phyloP scores from a whole-genome alignment of 164 flowering plant genomes.

The Buxus sempervirens region DNA sequence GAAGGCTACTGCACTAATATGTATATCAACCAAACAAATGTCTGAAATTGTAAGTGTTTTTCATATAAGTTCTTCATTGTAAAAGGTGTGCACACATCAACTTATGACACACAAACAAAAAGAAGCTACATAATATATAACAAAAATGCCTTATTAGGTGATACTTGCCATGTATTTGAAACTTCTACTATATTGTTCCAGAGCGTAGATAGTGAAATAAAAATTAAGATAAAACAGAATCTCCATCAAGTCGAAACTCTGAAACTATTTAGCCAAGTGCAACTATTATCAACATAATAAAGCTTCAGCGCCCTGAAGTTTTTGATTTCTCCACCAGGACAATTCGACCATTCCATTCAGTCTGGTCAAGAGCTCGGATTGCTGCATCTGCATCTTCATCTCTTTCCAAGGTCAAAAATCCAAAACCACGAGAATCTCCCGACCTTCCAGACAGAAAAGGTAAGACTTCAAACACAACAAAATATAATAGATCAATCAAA shows the following conservation, averaged over 20 bases:
- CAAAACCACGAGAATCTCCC: slow-evolving; percentile 47
- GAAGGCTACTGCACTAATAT: neutral
- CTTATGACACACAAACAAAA: neutral
- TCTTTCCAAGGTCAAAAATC: slow-evolving; percentile 38
- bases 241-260: slow-evolving; percentile 3
- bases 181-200: slow-evolving; percentile 5
- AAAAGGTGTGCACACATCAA: neutral
- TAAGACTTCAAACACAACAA: slow-evolving; percentile 2
- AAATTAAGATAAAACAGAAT: slow-evolving; percentile 2
- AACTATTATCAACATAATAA: slow-evolving; percentile 4
- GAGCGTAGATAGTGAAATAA: slow-evolving; percentile 2
- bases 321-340: slow-evolving; percentile 46
- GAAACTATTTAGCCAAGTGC: slow-evolving; percentile 2
- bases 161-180: slow-evolving; percentile 14
- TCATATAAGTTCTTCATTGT: neutral
- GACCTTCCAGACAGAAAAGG: slow-evolving; percentile 24
- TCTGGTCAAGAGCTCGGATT: slow-evolving; percentile 35
- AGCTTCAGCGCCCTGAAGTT: slow-evolving; percentile 21
- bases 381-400: slow-evolving; percentile 48
- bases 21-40: slow-evolving; percentile 5
- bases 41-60: neutral
- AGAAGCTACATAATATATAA: neutral
- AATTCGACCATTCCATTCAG: slow-evolving; percentile 43
- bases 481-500: neutral
- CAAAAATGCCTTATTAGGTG: slow-evolving; percentile 6